These are phyloP conservation scores for Solanum etuberosum DNA, from an alignment of 257 asterid species.

Conservation along the genomic window DNA sequence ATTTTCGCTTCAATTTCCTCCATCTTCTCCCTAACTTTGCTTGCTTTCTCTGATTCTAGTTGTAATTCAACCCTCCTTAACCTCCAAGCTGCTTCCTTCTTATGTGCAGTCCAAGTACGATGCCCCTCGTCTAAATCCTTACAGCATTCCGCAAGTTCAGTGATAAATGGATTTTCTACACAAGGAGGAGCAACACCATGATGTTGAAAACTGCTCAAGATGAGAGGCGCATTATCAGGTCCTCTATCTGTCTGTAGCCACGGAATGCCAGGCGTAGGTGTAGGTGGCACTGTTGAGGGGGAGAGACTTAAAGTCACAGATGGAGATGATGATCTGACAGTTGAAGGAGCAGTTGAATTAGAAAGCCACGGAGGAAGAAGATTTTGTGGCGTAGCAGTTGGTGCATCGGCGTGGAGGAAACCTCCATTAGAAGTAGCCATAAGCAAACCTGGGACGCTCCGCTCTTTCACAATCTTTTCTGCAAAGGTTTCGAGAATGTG, in stretches of 20 bases:
- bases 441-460: slow-evolving; percentile 2
- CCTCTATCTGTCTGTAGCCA: slow-evolving; percentile 42
- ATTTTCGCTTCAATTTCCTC: slow-evolving; percentile 76
- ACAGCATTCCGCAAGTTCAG: slow-evolving; percentile 69
- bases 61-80: slow-evolving; percentile 72
- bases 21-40: slow-evolving; percentile 60
- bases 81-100: slow-evolving; percentile 84
- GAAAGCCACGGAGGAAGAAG: slow-evolving; percentile 76
- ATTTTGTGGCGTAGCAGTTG: slow-evolving; percentile 16
- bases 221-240: background rate
- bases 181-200: slow-evolving; percentile 15
- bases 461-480: slow-evolving; percentile 44
- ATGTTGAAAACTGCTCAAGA: slow-evolving; percentile 14
- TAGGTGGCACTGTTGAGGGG: slow-evolving; percentile 30
- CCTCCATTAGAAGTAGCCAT: slow-evolving; percentile 54
- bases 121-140: slow-evolving; percentile 76
- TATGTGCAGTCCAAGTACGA: slow-evolving; percentile 58
- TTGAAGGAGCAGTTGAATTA: slow-evolving; percentile 28
- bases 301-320: slow-evolving; percentile 45
- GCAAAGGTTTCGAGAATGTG: slow-evolving; percentile 45
- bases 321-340: slow-evolving; percentile 37
- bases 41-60: slow-evolving; percentile 76
- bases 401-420: slow-evolving; percentile 26
- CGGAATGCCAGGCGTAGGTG: slow-evolving; percentile 19
- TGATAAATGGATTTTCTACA: slow-evolving; percentile 25